phyloP scores from a whole-genome alignment of 2,329 filamentous ascomycete genomes.

The Cytospora leucostoma region DNA sequence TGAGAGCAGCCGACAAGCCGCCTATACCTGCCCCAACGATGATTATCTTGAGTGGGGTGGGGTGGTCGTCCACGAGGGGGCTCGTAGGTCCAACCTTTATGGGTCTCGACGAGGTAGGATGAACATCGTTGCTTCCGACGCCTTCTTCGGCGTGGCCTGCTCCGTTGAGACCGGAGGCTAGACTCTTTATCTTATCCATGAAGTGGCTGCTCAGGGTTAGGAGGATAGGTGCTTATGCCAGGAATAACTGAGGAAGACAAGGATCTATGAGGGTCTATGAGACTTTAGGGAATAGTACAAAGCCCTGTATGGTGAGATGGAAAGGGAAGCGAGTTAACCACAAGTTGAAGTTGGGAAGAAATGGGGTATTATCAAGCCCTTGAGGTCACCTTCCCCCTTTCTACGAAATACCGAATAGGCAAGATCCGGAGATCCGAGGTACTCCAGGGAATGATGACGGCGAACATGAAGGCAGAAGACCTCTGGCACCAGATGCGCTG shows the following conservation, averaged over 20 bases:
- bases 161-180: constrained; percentile 12
- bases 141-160: background rate
- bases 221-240: background rate
- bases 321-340: background rate
- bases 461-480: background rate
- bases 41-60: constrained; percentile 29
- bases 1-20: constrained; percentile 54
- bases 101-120: background rate
- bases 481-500: background rate
- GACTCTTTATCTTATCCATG: constrained; percentile 13
- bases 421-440: background rate
- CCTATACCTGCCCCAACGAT: constrained; percentile 52
- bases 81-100: constrained; percentile 22
- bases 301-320: background rate
- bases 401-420: no score
- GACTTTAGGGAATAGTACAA: background rate
- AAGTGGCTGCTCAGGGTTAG: background rate
- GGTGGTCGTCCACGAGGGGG: constrained; percentile 22
- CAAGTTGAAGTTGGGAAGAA: background rate
- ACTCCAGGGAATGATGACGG: background rate
- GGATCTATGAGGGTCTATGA: background rate
- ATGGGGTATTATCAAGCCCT: no score
- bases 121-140: background rate
- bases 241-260: background rate
- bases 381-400: no score